Base-by-base conservation (phyloP, 169 alveolate genomes). In the Sarcocystis neurona region DNA sequence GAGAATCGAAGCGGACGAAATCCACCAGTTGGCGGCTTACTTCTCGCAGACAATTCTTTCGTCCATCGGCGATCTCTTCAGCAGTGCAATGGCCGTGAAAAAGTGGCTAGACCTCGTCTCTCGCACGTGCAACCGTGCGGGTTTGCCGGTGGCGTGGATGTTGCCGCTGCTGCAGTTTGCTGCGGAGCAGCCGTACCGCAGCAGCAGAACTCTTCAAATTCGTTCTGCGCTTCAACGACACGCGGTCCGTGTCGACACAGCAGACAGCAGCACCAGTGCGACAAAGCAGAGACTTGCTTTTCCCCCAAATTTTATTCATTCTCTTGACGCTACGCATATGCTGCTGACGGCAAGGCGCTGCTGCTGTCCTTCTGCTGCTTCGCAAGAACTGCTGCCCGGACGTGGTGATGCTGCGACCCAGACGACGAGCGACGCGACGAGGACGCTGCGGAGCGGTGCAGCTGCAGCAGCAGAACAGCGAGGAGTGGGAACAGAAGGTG, bases 291-390 rank as follows among this genome's bases (percentile, higher is more conserved):
- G 97, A 80, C 92, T 97, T 77, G 99, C 99, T 0, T 97, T 98
- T 92, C 99, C 99, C 48, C 99, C 99, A 20, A 98, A 98, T 87
- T 98, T 93, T 92, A 97, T 98, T 37, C 99, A 98, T 91, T 96
- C 98, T 3, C 93, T 98, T 37, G 99, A 98, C 92, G 98, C 99
- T 6, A 95, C 99, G 37, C 99, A 98, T 92, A 93, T 98, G 91
- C 97, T 98, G 99, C 94, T 96, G 79, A 97, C 99, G 27, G 99
- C 99, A 0, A 86, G 94, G 88, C 95, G 93, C 89, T 94, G 98
- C 82, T 39, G 48, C 82, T 39, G 5, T 10, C 41, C 75, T 48
- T 48, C 32, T 48, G 47, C 39, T 2, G 30, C 8, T 4, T 47
- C 10, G 44, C 47, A 12, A 46, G 50, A 5, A 32, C 39, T 0